Percentiles rank a stretch among this genome's conserved stretches.
Evolutionary conservation across 2,329 filamentous ascomycete genomes (phyloP).

Genomic region (Paecilomyces formosus): DNA sequence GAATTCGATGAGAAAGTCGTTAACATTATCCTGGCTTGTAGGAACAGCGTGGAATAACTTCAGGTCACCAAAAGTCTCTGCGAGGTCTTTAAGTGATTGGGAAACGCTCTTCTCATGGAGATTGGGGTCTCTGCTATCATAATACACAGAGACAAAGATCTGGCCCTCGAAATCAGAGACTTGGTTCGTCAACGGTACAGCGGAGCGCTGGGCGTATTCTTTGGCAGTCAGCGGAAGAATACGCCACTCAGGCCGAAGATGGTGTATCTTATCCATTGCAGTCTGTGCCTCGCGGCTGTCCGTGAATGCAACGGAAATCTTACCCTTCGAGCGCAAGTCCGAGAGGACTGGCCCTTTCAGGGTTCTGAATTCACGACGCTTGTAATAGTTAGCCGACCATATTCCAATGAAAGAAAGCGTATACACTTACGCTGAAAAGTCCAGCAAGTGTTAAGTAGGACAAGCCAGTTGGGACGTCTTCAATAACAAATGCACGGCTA

Average conservation of each 20-base stretch:
- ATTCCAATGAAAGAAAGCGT: not conserved
- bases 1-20: conserved; percentile 33
- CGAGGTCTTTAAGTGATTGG: conserved; percentile 36
- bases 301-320: conserved; percentile 49
- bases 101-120: conserved; percentile 34
- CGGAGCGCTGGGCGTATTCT: conserved; percentile 36
- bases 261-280: conserved; percentile 40
- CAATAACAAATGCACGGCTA: conserved; percentile 23
- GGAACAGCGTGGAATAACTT: conserved; percentile 25
- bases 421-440: conserved; percentile 31
- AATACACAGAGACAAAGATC: conserved; percentile 45
- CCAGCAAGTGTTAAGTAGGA: conserved; percentile 27
- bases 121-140: conserved; percentile 18
- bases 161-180: conserved; percentile 49
- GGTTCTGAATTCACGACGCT: conserved; percentile 29
- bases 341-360: conserved; percentile 30
- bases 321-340: conserved; percentile 29
- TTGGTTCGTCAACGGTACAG: conserved; percentile 15
- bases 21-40: conserved; percentile 19
- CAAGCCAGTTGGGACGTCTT: conserved; percentile 22
- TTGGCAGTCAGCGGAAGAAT: conserved; percentile 39
- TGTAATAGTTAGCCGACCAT: conserved; percentile 1
- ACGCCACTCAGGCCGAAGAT: conserved; percentile 41
- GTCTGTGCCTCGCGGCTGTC: conserved; percentile 55
- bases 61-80: conserved; percentile 31